A percentile compares a stretch with the other conserved stretches of the same genome.
Evolutionary conservation across 2,329 filamentous ascomycete species (phyloP).

Genomic region (Hypoxylon sp.): DNA sequence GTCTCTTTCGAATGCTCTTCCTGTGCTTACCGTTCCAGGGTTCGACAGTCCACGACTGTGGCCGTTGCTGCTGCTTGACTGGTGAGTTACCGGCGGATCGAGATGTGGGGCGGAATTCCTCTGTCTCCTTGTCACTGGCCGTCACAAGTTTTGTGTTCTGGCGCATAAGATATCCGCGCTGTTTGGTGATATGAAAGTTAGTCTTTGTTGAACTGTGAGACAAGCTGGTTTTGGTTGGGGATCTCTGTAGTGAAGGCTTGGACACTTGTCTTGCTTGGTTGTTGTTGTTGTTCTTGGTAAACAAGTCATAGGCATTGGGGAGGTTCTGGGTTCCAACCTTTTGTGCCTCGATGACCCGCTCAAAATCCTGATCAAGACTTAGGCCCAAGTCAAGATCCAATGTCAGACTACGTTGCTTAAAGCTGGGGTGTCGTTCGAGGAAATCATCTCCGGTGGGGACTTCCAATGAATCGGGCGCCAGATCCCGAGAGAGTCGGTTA

Average conservation of each 20-base stretch:
- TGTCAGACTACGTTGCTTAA: slow-evolving; percentile 84
- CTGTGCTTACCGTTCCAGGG: slow-evolving; percentile 90
- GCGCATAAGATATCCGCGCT: slow-evolving; percentile 98
- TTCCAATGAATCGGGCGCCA: slow-evolving; percentile 51
- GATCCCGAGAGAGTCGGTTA: slow-evolving; percentile 61
- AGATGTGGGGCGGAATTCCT: slow-evolving; percentile 60
- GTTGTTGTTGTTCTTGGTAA: no score
- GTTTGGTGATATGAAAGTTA: slow-evolving; percentile 70
- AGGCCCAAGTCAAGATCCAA: slow-evolving; percentile 84
- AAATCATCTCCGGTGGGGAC: slow-evolving; percentile 53
- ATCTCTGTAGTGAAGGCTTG: slow-evolving; percentile 39
- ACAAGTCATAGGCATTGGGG: slow-evolving; percentile 36
- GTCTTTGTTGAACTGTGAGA: slow-evolving; percentile 55
- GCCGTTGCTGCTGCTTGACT: slow-evolving; percentile 78
- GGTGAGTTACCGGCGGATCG: slow-evolving; percentile 75
- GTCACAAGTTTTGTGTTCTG: slow-evolving; percentile 98
- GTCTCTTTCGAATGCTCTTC: slow-evolving; percentile 68
- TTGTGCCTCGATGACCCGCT: slow-evolving; percentile 93
- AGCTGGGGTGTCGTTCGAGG: slow-evolving; percentile 72
- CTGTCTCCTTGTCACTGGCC: slow-evolving; percentile 78
- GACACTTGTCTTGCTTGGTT: slow-evolving; percentile 57
- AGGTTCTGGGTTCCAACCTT: slow-evolving; percentile 76
- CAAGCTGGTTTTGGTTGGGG: slow-evolving; percentile 32
- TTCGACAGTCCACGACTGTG: slow-evolving; percentile 94
- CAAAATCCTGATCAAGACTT: slow-evolving; percentile 90